Conservation (phyloP, 176 grass and related monocot species). For the Raddia guianensis region DNA sequence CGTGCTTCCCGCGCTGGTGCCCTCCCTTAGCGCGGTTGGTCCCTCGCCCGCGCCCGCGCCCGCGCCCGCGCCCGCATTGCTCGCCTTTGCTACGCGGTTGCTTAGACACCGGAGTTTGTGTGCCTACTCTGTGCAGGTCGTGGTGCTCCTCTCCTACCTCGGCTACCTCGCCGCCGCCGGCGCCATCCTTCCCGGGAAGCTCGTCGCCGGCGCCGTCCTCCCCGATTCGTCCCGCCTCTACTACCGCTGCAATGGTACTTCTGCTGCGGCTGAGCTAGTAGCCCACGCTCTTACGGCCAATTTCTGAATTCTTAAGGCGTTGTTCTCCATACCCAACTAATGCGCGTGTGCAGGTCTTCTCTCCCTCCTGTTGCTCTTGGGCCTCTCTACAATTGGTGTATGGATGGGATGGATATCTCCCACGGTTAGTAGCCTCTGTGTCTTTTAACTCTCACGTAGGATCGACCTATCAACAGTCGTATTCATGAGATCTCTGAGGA, state of each 20-base stretch:
- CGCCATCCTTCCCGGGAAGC: slow-evolving; percentile 70
- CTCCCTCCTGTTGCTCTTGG: slow-evolving; percentile 60
- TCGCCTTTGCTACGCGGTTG: too few species aligned
- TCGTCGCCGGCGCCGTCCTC: slow-evolving; percentile 73
- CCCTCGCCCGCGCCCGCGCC: neutral
- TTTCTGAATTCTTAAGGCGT: neutral
- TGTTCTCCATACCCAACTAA: slow-evolving; percentile 21
- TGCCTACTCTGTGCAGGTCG: slow-evolving; percentile 41
- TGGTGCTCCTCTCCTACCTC: slow-evolving; percentile 70
- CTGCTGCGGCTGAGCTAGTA: neutral
- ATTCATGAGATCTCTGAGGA: too few species aligned
- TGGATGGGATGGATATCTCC: slow-evolving; percentile 68
- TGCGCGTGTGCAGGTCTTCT: slow-evolving; percentile 56
- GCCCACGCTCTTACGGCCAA: neutral
- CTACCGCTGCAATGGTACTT: slow-evolving; percentile 88
- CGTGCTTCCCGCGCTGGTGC: slow-evolving; percentile 48
- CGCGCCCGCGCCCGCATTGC: neutral
- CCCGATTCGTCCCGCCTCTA: slow-evolving; percentile 80
- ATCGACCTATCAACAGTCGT: too few species aligned
- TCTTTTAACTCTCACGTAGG: neutral
- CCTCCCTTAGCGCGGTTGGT: slow-evolving; percentile 60
- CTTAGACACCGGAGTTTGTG: neutral
- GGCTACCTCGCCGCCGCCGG: slow-evolving; percentile 74
- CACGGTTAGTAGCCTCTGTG: slow-evolving; percentile 45
- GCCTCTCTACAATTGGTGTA: slow-evolving; percentile 46